These are phyloP conservation scores for Termitomyces sp. DNA, from an alignment of 768 basidiomycete species.

Conservation along the genomic window DNA sequence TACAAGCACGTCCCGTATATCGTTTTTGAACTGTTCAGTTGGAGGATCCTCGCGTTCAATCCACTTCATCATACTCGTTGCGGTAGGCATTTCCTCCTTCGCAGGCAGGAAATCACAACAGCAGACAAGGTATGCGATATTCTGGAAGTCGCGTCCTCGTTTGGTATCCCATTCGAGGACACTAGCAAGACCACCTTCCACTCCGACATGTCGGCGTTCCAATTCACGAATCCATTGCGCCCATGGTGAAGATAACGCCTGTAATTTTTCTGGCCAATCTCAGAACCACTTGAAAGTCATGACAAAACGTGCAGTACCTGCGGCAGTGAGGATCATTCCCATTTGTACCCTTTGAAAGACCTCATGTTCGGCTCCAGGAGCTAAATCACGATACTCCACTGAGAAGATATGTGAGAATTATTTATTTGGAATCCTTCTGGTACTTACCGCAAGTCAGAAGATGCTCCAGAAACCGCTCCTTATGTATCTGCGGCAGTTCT, in stretches of 20 bases:
- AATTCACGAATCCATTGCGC: conserved; percentile 60
- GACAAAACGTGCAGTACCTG: conserved; percentile 39
- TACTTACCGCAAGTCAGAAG: conserved; percentile 63
- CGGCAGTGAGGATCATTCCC: conserved; percentile 67
- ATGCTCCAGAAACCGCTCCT: conserved; percentile 45
- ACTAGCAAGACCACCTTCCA: conserved; percentile 51
- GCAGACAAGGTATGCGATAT: conserved; percentile 62
- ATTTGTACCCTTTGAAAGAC: conserved; percentile 82
- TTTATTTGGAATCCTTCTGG: not conserved
- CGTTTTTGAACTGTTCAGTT: conserved; percentile 38
- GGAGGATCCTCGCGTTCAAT: conserved; percentile 38
- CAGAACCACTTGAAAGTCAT: not conserved
- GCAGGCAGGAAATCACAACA: conserved; percentile 54
- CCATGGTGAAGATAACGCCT: conserved; percentile 71
- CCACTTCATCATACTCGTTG: conserved; percentile 53
- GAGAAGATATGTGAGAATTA: not conserved
- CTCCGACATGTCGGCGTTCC: conserved; percentile 48
- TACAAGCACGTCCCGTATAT: conserved; percentile 47
- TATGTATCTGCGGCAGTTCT: conserved; percentile 49
- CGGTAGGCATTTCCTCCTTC: conserved; percentile 44
- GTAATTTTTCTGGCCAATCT: conserved; percentile 57
- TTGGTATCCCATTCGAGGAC: conserved; percentile 58
- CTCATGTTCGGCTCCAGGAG: conserved; percentile 60
- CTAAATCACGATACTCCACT: conserved; percentile 67
- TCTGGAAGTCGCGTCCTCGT: conserved; percentile 74